A percentile compares a stretch with the other conserved stretches of the same genome.
These are phyloP conservation scores for Penicillium hordei DNA, from an alignment of 2,329 filamentous ascomycete species.

Conservation along the genomic window DNA sequence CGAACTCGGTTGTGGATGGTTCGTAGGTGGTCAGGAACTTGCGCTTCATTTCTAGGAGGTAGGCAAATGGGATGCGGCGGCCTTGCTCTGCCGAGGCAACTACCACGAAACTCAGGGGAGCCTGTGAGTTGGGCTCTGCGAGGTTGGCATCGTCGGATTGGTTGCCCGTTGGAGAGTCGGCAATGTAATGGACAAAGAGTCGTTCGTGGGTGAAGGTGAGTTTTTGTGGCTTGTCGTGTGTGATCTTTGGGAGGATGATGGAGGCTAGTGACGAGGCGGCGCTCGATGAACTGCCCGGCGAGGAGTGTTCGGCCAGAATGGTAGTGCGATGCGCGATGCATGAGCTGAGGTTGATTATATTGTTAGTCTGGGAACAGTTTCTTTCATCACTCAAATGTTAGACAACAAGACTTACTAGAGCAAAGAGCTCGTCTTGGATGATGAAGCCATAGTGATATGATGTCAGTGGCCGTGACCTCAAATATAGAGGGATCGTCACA, in stretches of 20 bases:
- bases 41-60: slow-evolving; percentile 84
- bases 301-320: slow-evolving; percentile 89
- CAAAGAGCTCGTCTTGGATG: slow-evolving; percentile 67
- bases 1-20: slow-evolving; percentile 67
- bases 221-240: slow-evolving; percentile 76
- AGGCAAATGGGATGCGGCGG: slow-evolving; percentile 88
- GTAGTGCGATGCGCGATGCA: slow-evolving; percentile 94
- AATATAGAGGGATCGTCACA: background rate
- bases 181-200: slow-evolving; percentile 93
- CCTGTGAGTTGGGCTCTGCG: slow-evolving; percentile 59
- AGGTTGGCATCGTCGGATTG: slow-evolving; percentile 42
- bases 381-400: background rate
- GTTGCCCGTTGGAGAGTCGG: slow-evolving; percentile 69
- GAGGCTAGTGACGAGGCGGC: slow-evolving; percentile 88
- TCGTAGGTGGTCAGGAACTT: slow-evolving; percentile 75
- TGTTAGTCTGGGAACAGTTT: background rate
- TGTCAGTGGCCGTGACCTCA: background rate
- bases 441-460: slow-evolving; percentile 62
- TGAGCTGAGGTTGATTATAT: slow-evolving; percentile 56
- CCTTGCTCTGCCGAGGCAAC: slow-evolving; percentile 79
- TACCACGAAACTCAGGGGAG: slow-evolving; percentile 87
- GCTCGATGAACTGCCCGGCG: slow-evolving; percentile 76
- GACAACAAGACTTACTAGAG: slow-evolving; percentile 63
- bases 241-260: slow-evolving; percentile 92
- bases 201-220: slow-evolving; percentile 90